Evolutionary conservation across 106 monocot species (phyloP).

Genomic region (Hemerocallis citrina): DNA sequence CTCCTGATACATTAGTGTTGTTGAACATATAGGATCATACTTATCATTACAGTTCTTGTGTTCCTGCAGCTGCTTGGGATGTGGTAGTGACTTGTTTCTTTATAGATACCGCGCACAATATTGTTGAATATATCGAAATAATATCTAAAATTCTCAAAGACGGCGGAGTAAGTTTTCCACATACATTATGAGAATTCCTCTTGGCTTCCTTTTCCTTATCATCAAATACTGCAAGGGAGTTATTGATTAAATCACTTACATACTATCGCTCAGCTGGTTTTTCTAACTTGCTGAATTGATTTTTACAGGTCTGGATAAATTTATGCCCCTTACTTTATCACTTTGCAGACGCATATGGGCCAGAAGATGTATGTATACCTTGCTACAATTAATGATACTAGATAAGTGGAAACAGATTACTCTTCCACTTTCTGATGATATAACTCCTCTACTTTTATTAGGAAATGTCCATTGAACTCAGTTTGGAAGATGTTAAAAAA

Average conservation of each 20-base stretch:
- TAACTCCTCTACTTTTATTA: conserved; percentile 14
- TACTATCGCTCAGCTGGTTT: not conserved
- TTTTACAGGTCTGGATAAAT: conserved; percentile 99
- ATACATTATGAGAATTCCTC: not conserved
- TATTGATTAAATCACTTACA: not conserved
- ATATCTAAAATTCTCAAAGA: conserved; percentile 87
- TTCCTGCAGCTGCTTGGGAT: conserved; percentile 80
- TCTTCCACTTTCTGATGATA: not conserved
- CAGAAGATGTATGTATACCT: conserved; percentile 54
- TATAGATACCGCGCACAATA: conserved; percentile 94
- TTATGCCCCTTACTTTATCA: conserved; percentile 93
- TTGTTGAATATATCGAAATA: conserved; percentile 93
- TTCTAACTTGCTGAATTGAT: conserved; percentile 3
- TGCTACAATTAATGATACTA: not conserved
- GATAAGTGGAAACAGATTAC: not conserved
- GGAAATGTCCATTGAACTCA: conserved; percentile 96
- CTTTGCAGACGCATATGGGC: conserved; percentile 85
- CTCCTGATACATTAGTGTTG: not conserved
- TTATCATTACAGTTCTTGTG: not conserved
- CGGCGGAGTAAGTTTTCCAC: conserved; percentile 67
- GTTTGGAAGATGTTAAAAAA: conserved; percentile 91
- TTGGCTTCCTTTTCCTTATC: not conserved
- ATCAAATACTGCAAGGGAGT: too few relatives aligned
- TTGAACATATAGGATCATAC: not conserved
- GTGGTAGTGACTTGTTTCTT: conserved; percentile 96